phyloP scores from a whole-genome alignment of 495 filamentous ascomycete species.

The Penicillium coffeae region DNA sequence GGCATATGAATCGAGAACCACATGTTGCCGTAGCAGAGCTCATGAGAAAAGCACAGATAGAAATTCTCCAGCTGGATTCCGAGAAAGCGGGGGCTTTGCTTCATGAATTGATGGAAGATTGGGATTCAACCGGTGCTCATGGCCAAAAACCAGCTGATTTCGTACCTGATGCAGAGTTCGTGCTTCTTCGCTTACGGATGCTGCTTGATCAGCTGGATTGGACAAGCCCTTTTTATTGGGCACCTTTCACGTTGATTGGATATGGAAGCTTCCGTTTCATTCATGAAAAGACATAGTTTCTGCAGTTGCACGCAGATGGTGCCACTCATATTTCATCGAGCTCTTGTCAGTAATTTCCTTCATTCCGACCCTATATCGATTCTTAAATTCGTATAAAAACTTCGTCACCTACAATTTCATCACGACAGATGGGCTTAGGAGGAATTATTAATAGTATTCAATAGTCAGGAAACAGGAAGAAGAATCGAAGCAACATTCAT shows the following conservation, averaged over 20 bases:
- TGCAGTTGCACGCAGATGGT: too few relatives aligned
- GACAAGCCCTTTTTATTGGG: constrained; percentile 28
- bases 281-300: constrained; percentile 2
- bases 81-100: constrained; percentile 17
- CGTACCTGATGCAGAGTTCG: constrained; percentile 20
- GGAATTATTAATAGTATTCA: too few relatives aligned
- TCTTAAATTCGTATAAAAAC: too few relatives aligned
- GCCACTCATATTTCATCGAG: too few relatives aligned
- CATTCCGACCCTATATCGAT: too few relatives aligned
- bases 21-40: constrained; percentile 14
- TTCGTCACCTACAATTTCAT: too few relatives aligned
- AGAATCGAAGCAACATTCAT: too few relatives aligned
- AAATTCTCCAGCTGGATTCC: constrained; percentile 19
- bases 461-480: too few relatives aligned
- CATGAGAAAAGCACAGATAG: constrained; percentile 18
- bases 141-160: constrained; percentile 14
- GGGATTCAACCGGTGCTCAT: constrained; percentile 2
- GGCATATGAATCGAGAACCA: constrained; percentile 12
- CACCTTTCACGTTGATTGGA: constrained; percentile 23
- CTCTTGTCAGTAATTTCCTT: too few relatives aligned
- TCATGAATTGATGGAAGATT: constrained; percentile 17
- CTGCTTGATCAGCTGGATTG: constrained; percentile 23
- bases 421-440: too few relatives aligned
- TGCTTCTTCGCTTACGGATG: constrained; percentile 20
- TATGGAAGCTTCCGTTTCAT: constrained; percentile 31